These are phyloP conservation scores for Penicillium sp. DNA, from an alignment of 2,329 filamentous ascomycete species.

Conservation along the genomic window DNA sequence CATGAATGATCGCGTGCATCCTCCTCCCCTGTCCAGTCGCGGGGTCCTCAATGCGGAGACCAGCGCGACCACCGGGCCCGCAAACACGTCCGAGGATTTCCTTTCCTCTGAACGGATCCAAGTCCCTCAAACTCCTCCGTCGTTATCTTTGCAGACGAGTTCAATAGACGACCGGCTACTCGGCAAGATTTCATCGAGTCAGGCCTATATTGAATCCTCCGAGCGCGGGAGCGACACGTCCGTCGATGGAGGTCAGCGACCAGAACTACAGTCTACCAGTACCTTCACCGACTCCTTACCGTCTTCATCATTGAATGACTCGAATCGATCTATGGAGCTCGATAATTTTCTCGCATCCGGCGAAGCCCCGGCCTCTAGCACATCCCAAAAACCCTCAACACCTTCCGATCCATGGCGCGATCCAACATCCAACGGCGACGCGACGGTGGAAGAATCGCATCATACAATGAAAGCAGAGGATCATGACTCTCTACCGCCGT, in stretches of 20 bases:
- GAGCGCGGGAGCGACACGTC: conserved; percentile 21
- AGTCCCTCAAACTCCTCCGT: conserved; percentile 16
- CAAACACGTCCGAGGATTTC: conserved; percentile 5
- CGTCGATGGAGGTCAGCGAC: conserved; percentile 14
- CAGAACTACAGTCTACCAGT: conserved; percentile 16
- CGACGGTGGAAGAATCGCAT: conserved; percentile 7
- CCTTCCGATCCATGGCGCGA: conserved; percentile 4
- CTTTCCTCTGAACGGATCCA: conserved; percentile 12
- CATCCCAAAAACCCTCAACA: conserved; percentile 5
- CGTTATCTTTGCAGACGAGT: conserved; percentile 19
- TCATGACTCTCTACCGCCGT: conserved; percentile 15
- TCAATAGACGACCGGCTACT: conserved; percentile 12
- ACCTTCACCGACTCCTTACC: conserved; percentile 15
- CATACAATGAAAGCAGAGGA: conserved; percentile 11
- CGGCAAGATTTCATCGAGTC: conserved; percentile 7
- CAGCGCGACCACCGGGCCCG: conserved; percentile 12
- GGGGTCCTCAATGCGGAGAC: conserved; percentile 17
- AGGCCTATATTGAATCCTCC: conserved; percentile 16
- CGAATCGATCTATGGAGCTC: conserved; percentile 9
- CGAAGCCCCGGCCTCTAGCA: conserved; percentile 7
- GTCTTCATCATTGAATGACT: conserved; percentile 11
- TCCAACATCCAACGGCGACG: conserved; percentile 7
- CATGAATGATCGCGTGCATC: conserved; percentile 15
- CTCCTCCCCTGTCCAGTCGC: conserved; percentile 11
- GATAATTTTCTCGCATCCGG: conserved; percentile 7